Evolutionary conservation across 2,329 filamentous ascomycete species (phyloP).

Genomic region (Diaporthe eres): DNA sequence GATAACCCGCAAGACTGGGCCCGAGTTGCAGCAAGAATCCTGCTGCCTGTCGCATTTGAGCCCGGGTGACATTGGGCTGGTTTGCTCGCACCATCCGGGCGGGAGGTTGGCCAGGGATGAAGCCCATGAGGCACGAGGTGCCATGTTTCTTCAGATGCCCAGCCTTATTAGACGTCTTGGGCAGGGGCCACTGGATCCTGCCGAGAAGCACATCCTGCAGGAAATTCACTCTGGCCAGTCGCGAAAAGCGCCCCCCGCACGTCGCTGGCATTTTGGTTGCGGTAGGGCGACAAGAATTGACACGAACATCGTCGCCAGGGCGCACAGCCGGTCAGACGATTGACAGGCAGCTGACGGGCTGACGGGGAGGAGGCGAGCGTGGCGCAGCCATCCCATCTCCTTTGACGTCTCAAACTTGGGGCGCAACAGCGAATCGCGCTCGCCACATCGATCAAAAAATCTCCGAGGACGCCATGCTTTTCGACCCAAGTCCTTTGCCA

Average conservation of each 20-base stretch:
- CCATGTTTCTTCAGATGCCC: conserved; percentile 33
- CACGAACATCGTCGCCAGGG: conserved; percentile 26
- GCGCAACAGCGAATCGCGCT: conserved; percentile 24
- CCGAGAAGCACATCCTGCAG: not conserved
- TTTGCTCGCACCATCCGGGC: not conserved
- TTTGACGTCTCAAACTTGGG: conserved; percentile 28
- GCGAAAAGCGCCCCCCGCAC: conserved; percentile 10
- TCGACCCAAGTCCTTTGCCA: conserved; percentile 11
- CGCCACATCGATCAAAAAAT: conserved; percentile 13
- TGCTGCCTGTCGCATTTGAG: conserved; percentile 23
- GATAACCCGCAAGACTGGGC: conserved; percentile 6
- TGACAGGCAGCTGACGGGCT: conserved; percentile 18
- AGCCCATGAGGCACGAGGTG: conserved; percentile 4
- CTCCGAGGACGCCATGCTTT: conserved; percentile 29
- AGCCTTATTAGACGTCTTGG: conserved; percentile 17
- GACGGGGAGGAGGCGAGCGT: conserved; percentile 21
- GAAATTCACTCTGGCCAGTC: conserved; percentile 25
- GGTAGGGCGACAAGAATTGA: conserved; percentile 31
- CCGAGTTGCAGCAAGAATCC: conserved; percentile 16
- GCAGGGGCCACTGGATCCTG: conserved; percentile 21
- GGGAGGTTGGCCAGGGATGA: not conserved
- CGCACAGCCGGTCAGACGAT: conserved; percentile 27
- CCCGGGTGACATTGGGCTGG: not conserved
- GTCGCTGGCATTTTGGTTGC: not conserved
- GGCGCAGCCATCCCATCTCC: conserved; percentile 27